phyloP scores from a whole-genome alignment of 2,329 filamentous ascomycete genomes.

The Diaporthe sp. region DNA sequence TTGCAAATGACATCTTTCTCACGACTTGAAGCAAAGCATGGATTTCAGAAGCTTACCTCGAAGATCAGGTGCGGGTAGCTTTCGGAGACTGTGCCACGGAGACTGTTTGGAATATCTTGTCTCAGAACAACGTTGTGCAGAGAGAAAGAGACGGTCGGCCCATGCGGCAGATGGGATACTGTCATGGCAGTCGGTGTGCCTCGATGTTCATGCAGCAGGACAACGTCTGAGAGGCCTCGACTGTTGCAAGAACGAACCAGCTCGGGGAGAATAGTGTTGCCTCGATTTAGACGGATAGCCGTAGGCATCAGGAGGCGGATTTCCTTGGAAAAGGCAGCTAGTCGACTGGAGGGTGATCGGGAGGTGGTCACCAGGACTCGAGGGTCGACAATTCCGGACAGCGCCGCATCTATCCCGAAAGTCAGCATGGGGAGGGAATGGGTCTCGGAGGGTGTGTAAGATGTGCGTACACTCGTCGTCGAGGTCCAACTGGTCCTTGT shows the following conservation, averaged over 20 bases:
- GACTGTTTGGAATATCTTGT: slow-evolving; percentile 90
- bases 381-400: slow-evolving; percentile 93
- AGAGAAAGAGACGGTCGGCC: slow-evolving; percentile 87
- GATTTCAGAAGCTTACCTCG: slow-evolving; percentile 59
- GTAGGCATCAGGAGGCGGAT: slow-evolving; percentile 81
- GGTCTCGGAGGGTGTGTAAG: background rate
- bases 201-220: slow-evolving; percentile 92
- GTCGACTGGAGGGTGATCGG: slow-evolving; percentile 84
- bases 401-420: slow-evolving; percentile 64
- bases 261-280: slow-evolving; percentile 88
- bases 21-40: background rate
- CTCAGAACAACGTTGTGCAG: slow-evolving; percentile 93
- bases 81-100: slow-evolving; percentile 79
- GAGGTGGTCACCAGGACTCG: slow-evolving; percentile 92
- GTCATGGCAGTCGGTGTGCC: slow-evolving; percentile 93
- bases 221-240: slow-evolving; percentile 84
- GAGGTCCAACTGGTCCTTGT: slow-evolving; percentile 78
- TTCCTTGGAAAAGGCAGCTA: slow-evolving; percentile 90
- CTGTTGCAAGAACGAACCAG: slow-evolving; percentile 85
- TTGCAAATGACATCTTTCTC: background rate
- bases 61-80: slow-evolving; percentile 96
- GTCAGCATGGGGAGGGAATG: background rate
- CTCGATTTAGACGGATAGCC: slow-evolving; percentile 88
- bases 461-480: slow-evolving; percentile 81
- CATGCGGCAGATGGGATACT: slow-evolving; percentile 88